A percentile compares a stretch with the other conserved stretches of the same genome.
Conservation (phyloP, 768 basidiomycete genomes). For the Strobilomyces echinocephalus region DNA sequence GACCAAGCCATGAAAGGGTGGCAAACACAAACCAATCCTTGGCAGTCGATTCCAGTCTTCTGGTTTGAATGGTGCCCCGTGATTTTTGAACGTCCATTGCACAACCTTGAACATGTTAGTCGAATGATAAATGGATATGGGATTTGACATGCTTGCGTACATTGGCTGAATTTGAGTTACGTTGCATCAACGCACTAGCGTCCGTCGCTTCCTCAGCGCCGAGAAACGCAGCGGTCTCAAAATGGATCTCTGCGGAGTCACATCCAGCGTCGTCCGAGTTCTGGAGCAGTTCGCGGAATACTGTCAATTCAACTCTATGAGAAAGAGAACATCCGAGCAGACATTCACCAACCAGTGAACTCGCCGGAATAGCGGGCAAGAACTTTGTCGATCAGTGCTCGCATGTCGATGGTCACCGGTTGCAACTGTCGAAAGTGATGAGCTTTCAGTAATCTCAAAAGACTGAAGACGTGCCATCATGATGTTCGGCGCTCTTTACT, state of each 20-base stretch:
- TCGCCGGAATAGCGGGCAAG: constrained; percentile 82
- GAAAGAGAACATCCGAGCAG: too few relatives aligned
- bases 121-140: neutral
- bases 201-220: neutral
- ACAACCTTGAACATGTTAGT: neutral
- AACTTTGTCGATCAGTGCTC: constrained; percentile 94
- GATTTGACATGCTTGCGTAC: neutral
- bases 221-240: neutral
- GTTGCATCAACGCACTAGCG: too few relatives aligned
- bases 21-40: neutral
- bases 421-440: too few relatives aligned
- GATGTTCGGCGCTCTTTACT: too few relatives aligned
- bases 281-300: too few relatives aligned
- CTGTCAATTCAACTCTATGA: too few relatives aligned
- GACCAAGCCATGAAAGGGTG: neutral
- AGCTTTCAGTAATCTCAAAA: too few relatives aligned
- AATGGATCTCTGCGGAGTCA: too few relatives aligned
- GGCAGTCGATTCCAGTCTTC: constrained; percentile 1
- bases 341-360: neutral
- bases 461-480: too few relatives aligned
- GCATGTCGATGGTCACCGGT: constrained; percentile 14
- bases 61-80: neutral
- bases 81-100: constrained; percentile 4
- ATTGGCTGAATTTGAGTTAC: neutral
- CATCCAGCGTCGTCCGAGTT: too few relatives aligned